phyloP scores from a whole-genome alignment of 208 protist species.

The Wallacemonas rigidus region DNA sequence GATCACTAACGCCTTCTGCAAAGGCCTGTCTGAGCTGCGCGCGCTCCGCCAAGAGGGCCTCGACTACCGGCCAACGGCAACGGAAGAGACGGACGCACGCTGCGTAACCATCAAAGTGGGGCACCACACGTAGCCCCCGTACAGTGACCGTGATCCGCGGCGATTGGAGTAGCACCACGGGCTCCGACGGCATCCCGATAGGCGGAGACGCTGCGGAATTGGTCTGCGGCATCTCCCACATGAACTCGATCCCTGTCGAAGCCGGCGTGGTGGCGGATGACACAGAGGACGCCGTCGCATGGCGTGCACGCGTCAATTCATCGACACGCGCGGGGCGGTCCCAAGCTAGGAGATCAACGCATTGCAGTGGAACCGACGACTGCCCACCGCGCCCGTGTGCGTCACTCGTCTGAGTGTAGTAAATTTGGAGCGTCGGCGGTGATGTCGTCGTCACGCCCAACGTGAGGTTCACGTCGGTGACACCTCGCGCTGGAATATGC shows the following conservation, averaged over 20 bases:
- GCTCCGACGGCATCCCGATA: too few relatives aligned
- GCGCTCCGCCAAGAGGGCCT: not conserved
- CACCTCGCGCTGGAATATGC: not conserved
- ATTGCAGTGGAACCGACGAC: not conserved
- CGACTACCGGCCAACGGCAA: not conserved
- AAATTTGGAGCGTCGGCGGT: not conserved
- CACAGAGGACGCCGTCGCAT: too few relatives aligned
- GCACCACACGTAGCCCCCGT: not conserved
- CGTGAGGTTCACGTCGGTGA: not conserved
- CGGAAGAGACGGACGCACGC: not conserved
- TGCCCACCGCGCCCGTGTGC: not conserved
- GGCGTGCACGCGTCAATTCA: too few relatives aligned
- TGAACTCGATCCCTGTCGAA: too few relatives aligned
- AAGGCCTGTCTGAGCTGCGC: conserved; percentile 1
- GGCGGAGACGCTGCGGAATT: too few relatives aligned
- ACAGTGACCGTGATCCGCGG: not conserved
- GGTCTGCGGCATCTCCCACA: too few relatives aligned
- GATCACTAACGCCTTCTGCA: not conserved
- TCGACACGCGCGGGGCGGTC: not conserved
- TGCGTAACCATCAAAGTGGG: not conserved
- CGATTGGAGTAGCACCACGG: too few relatives aligned
- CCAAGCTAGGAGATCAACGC: not conserved
- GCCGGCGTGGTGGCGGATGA: too few relatives aligned
- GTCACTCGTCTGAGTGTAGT: not conserved
- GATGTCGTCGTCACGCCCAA: not conserved